Base-by-base conservation (phyloP, 371 early-diverging fungal genomes). In the Mucor piriformis region DNA sequence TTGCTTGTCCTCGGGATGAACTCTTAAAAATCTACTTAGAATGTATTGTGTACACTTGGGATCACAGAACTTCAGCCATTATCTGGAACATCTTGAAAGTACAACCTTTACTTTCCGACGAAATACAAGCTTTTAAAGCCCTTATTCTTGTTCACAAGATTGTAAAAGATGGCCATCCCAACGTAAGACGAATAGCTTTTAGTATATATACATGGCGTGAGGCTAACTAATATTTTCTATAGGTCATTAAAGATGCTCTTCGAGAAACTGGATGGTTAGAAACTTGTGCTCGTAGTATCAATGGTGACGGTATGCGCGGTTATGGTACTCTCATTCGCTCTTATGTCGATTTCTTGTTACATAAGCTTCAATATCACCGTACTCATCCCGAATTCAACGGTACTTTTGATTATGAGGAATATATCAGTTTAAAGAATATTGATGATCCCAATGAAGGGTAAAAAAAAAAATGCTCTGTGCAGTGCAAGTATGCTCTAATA, bases 381-480 rank as follows among this genome's bases (percentile, higher is more conserved):
- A 74, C 86, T 16, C 95, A 97, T 71, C 94, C 95, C 7, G 95
- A 95, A 58, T 98, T 97, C 68, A 93, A 87, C 54, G 97, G 95
- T 23, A 88, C 84, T 54, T 97, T 98, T 77, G 96, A 96, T 66
- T 98, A 97, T 72, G 92, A 97, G 61, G 99, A 98, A 66, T 98
- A 96, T 57, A 87, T 95, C 27, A 90, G 93, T 34, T 77, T 97
- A 56, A 92, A 91, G 70, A 92, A 93, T 42, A 92, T 94, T 51
- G 93, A 95, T 65, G 97, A 97, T 78, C 97, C 97, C 11, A 96
- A 98, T 73, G 97, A 97, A 84, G 97, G 99, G 86, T 96, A 84
- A 40, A 46, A 16, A 33, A n/a, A n/a, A 46, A 2, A 24, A n/a
- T n/a, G n/a, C n/a, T n/a, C n/a, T n/a, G n/a, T n/a, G n/a, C n/a